Percentiles rank a stretch among this genome's conserved stretches.
Conservation (phyloP, 352 stramenopile species). For the Blastocystis sp. region DNA sequence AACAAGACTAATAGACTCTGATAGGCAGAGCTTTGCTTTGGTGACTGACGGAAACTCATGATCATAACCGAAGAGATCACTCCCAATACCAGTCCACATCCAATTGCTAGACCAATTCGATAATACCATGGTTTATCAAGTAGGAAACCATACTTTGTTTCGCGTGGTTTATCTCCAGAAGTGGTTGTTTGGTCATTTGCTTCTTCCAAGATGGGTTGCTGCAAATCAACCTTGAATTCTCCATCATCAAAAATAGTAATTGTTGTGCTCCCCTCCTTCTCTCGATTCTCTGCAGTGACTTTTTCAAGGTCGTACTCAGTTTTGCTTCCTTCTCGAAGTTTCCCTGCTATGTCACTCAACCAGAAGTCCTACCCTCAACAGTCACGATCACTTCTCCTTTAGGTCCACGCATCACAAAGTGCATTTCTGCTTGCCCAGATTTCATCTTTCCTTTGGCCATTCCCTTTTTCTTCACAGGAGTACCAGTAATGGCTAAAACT, state of each 20-base stretch:
- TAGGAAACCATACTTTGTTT: constrained; percentile 28
- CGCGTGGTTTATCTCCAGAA: background rate
- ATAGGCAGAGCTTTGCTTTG: constrained; percentile 38
- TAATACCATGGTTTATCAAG: constrained; percentile 61
- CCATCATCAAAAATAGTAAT: constrained; percentile 2
- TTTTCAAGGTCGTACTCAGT: constrained; percentile 21
- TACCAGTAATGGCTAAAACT: constrained; percentile 1
- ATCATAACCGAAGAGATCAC: constrained; percentile 39
- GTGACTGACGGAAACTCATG: background rate
- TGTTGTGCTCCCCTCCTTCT: background rate
- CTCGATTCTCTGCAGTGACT: background rate
- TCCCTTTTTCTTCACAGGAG: constrained; percentile 3
- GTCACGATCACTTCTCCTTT: constrained; percentile 21
- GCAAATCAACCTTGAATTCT: background rate
- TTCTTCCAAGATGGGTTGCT: background rate
- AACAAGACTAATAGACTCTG: constrained; percentile 43
- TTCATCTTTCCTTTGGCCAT: constrained; percentile 55
- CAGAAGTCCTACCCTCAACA: background rate
- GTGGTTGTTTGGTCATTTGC: background rate
- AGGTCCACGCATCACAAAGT: constrained; percentile 19
- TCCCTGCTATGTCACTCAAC: background rate
- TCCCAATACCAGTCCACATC: constrained; percentile 28
- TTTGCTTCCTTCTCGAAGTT: constrained; percentile 34
- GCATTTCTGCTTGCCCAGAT: constrained; percentile 35
- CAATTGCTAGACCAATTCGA: constrained; percentile 26